Evolutionary conservation across 805 yeast genomes (phyloP), one percentile per base, ranked within the genome.

Genomic region (Kuraishia piskuri): DNA sequence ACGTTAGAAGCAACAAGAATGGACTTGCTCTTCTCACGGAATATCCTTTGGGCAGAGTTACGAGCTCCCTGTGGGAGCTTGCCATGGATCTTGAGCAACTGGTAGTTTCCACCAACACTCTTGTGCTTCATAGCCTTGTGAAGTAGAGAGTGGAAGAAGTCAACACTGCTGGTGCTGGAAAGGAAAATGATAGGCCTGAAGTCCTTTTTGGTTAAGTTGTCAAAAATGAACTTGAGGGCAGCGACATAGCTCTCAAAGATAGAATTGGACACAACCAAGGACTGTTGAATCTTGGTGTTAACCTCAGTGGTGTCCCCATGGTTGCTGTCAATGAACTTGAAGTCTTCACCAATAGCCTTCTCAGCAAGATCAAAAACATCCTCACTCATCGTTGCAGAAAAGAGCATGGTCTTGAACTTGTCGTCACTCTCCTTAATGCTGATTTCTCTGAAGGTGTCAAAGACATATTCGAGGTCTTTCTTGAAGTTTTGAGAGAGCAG

Each of bases 1-100:
- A 92, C 97, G 69, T 90, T 96, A 6, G 97, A 88, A 53, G 92
- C 84, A 53, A 92, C 80, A 54, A 92, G 75, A 48, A 91, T 64
- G 53, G 89, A 87, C 25, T 68, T 56, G 55, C 64, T 61, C 17
- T 74, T 60, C 53, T 62, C 64, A 59, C 71, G 62, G 59, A 69
- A 70, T 2, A 45, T 58, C n/a, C 55, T 52, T 56, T 66, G 68
- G 54, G 65, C 54, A 56, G 60, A 52, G 56, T 63, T 63, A 61
- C 98, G 83, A 49, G 73, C 76, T 23, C 74, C 72, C 70, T 89
- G 96, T 25, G 85, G 67, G 67, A 87, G 70, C 63, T 84, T 82
- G 52, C 97, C 96, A 61, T 90, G 96, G 53, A 88, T 73, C 58
- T 58, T 62, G 51, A 40, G 21, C 9, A 37, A 31, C 49, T 19